These are phyloP conservation scores for Albizia julibrissin DNA, from an alignment of 306 rosid genomes.

Conservation along the genomic window DNA sequence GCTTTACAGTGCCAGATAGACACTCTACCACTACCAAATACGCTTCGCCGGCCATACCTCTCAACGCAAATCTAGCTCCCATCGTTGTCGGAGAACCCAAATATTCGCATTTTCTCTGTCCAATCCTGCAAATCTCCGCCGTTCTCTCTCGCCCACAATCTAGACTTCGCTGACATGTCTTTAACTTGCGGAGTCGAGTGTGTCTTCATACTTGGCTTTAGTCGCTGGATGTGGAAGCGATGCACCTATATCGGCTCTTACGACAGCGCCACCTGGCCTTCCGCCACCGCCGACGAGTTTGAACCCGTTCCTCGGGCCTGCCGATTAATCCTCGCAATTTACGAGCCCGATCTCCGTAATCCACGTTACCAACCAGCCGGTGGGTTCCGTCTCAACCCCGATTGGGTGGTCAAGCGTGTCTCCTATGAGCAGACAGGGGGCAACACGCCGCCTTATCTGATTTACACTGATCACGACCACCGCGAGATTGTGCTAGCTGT, in stretches of 20 bases:
- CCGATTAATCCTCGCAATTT: conserved; percentile 77
- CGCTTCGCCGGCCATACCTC: neutral
- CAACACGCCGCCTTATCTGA: conserved; percentile 75
- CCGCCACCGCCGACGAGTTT: conserved; percentile 69
- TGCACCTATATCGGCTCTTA: conserved; percentile 82
- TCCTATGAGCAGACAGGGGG: conserved; percentile 57
- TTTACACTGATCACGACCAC: conserved; percentile 71
- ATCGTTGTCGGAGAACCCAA: neutral
- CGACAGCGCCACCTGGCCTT: conserved; percentile 82
- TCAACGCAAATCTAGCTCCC: conserved; percentile 2
- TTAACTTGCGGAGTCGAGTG: conserved; percentile 78
- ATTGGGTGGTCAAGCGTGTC: conserved; percentile 62
- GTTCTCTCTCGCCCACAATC: neutral
- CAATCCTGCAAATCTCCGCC: neutral
- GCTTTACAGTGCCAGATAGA: neutral
- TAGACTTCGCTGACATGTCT: conserved; percentile 48
- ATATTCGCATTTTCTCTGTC: neutral
- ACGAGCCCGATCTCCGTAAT: conserved; percentile 70
- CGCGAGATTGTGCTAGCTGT: conserved; percentile 76
- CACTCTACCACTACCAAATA: neutral
- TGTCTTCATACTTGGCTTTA: conserved; percentile 67
- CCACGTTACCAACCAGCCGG: conserved; percentile 42
- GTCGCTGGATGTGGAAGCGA: conserved; percentile 94
- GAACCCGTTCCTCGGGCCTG: conserved; percentile 76
- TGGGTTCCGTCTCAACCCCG: conserved; percentile 68